Evolutionary conservation across 768 basidiomycete species (phyloP), one percentile per base, ranked within the genome.

Genomic region (Trametes cinnabarina): DNA sequence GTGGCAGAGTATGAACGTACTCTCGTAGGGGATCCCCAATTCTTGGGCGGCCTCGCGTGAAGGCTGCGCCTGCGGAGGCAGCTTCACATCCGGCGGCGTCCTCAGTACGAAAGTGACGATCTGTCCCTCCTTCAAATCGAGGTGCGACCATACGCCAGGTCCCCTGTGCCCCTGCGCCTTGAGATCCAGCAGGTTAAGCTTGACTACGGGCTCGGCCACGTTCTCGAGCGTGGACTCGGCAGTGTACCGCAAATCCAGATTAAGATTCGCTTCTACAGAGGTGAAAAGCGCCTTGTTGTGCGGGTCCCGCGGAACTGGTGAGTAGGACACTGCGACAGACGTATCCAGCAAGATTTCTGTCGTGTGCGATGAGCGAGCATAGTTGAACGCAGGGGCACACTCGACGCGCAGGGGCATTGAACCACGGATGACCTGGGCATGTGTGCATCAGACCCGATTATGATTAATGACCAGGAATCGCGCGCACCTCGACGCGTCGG

Each of bases 381-480:
- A 99, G 72, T 97, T 88, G 83, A 99, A 99, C 0, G 94, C 96
- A 0, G 96, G 96, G 0, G 92, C 93, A 65, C 92, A 94, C 74
- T 98, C 92, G 72, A 98, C 80, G 56, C 83, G 79, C 51, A 96
- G 77, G 0, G 91, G 86, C 30, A 97, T 76, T 7, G 69, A 80
- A 0, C 96, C 96, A 17, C 96, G 88, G 63, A 98, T 84, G 58
- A 92, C 88, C 77, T 89, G 71, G 5, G 62, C 12, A 55, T 19
- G 20, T 19, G 37, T 41, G 41, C 10, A 32, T 17, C 4, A 14
- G 12, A 40, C n/a, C 40, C 28, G 51, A 34, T 49, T 35, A 25
- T 39, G 7, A 20, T 28, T 32, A 43, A 9, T 20, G 17, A 6
- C 19, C 15, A 15, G 9, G 51, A n/a, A 19, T 34, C 40, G 32